phyloP scores from a whole-genome alignment of 177 flowering plant genomes.

The Vitis hybrid region DNA sequence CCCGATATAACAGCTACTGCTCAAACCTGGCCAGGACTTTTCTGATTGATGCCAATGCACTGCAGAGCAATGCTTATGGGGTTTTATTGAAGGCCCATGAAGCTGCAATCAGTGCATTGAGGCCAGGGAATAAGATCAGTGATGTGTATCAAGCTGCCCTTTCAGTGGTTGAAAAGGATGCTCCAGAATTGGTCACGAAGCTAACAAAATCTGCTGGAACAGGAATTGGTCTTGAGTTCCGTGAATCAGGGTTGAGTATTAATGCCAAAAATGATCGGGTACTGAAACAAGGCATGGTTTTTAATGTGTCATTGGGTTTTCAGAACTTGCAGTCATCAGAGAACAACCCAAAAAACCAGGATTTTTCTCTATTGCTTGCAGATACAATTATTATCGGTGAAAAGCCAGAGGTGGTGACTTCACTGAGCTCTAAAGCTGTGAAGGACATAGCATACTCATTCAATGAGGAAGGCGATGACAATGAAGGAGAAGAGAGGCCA shows the following conservation, averaged over 20 bases:
- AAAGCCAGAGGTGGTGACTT: conserved; percentile 49
- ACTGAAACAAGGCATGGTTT: conserved; percentile 68
- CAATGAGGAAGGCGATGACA: conserved; percentile 53
- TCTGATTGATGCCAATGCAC: conserved; percentile 61
- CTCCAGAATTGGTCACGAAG: conserved; percentile 54
- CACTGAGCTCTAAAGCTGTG: conserved; percentile 53
- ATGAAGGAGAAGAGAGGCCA: conserved; percentile 46
- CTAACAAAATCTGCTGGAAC: conserved; percentile 86
- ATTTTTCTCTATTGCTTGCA: conserved; percentile 63
- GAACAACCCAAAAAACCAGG: conserved; percentile 48
- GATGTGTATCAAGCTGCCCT: conserved; percentile 65
- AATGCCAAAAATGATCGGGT: conserved; percentile 66
- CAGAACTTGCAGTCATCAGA: conserved; percentile 58
- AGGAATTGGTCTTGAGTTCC: conserved; percentile 82
- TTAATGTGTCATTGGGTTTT: conserved; percentile 80
- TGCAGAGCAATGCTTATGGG: conserved; percentile 78
- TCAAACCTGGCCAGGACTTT: conserved; percentile 75
- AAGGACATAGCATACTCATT: conserved; percentile 80
- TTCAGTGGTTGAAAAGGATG: conserved; percentile 59
- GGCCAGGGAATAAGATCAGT: conserved; percentile 59
- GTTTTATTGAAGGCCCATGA: conserved; percentile 84
- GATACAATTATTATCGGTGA: conserved; percentile 63
- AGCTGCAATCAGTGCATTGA: conserved; percentile 62
- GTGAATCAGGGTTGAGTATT: conserved; percentile 68
- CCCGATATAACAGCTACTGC: conserved; percentile 80